Evolutionary conservation across 306 rosid genomes (phyloP).

Genomic region (Quercus wislizeni): DNA sequence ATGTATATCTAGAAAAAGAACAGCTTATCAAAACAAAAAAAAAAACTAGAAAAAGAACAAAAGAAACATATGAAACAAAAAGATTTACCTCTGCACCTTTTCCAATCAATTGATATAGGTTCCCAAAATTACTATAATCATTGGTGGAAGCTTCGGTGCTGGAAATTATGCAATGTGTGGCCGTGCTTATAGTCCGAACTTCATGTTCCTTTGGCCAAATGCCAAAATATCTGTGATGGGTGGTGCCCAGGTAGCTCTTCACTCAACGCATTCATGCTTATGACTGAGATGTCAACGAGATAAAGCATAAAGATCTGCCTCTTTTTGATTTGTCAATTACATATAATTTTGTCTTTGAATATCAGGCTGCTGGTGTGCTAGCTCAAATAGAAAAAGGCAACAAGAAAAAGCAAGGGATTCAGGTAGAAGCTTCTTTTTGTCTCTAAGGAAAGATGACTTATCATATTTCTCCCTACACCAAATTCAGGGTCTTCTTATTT

Average conservation of each 20-base stretch:
- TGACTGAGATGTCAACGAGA: neutral
- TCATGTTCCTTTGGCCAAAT: constrained; percentile 96
- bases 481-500: constrained; percentile 10
- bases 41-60: neutral
- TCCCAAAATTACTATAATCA: constrained; percentile 82
- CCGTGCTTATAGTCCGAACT: constrained; percentile 94
- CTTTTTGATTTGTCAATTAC: neutral
- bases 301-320: neutral
- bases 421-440: constrained; percentile 40
- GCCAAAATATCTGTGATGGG: constrained; percentile 97
- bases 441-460: neutral
- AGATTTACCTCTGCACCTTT: constrained; percentile 8
- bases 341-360: constrained; percentile 7
- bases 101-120: constrained; percentile 50
- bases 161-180: constrained; percentile 99
- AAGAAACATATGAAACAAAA: neutral
- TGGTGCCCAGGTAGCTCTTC: constrained; percentile 77
- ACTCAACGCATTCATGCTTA: neutral
- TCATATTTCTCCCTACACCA: neutral
- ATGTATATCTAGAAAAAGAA: neutral
- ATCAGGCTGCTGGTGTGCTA: constrained; percentile 95
- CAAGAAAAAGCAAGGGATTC: constrained; percentile 88
- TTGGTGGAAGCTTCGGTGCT: constrained; percentile 98
- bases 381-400: constrained; percentile 81
- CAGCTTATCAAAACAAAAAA: too few species aligned